Conservation (phyloP, 345 rosid genomes). For the Rhodamnia rubescens region DNA sequence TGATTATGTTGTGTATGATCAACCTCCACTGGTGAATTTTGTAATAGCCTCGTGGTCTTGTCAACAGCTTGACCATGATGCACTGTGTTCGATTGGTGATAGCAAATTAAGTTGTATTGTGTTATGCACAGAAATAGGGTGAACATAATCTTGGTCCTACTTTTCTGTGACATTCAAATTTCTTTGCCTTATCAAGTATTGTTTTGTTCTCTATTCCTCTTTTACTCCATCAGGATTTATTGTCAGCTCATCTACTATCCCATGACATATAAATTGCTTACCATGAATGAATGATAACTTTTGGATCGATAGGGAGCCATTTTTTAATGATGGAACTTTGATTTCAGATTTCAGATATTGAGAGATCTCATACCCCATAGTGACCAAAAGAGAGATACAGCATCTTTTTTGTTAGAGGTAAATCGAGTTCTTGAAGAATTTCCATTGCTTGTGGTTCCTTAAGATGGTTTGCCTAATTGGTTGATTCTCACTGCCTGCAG, state of each 20-base stretch:
- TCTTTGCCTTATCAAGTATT: background rate
- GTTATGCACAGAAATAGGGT: background rate
- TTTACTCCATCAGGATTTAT: background rate
- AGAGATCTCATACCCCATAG: conserved; percentile 84
- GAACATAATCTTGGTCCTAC: background rate
- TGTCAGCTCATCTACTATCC: background rate
- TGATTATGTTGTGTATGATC: background rate
- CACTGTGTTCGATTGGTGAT: background rate
- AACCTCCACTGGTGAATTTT: background rate
- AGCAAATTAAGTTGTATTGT: background rate
- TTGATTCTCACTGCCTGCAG: conserved; percentile 19
- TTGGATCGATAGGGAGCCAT: background rate
- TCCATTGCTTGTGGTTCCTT: background rate
- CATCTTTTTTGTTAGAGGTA: conserved; percentile 94
- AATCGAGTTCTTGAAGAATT: background rate
- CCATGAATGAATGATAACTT: background rate
- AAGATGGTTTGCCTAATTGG: background rate
- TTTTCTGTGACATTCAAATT: background rate
- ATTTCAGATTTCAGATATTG: conserved; percentile 80
- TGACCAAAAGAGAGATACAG: conserved; percentile 90
- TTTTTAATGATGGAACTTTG: background rate
- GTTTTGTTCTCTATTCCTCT: background rate
- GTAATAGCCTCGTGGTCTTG: background rate
- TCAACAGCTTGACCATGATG: background rate
- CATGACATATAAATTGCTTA: background rate